Evolutionary conservation across 352 stramenopile species (phyloP).

Genomic region (Globisporangium iwayamae): DNA sequence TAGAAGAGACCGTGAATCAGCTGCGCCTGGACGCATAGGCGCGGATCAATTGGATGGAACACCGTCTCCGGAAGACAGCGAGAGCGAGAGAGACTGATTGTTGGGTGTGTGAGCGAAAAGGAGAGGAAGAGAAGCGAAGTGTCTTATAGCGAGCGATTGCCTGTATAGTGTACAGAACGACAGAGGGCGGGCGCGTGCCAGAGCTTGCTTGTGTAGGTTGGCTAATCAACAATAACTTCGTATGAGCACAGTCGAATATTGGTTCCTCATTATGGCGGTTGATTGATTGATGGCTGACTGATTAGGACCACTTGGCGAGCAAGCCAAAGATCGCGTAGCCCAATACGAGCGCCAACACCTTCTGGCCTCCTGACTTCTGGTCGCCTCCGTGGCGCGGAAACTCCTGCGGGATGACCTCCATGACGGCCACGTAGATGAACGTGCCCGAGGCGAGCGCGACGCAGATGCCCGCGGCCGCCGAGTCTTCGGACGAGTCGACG

Average conservation of each 20-base stretch:
- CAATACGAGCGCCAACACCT: constrained; percentile 50
- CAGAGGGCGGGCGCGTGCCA: background rate
- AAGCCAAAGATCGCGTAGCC: constrained; percentile 75
- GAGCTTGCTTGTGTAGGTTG: too few relatives aligned
- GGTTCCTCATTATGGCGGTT: too few relatives aligned
- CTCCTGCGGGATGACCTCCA: constrained; percentile 83
- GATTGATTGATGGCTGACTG: too few relatives aligned
- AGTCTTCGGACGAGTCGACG: constrained; percentile 35
- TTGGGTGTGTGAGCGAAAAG: background rate
- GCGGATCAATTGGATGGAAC: background rate
- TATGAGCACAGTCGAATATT: too few relatives aligned
- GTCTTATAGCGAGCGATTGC: background rate
- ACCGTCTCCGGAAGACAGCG: too few relatives aligned
- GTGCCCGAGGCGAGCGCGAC: constrained; percentile 73
- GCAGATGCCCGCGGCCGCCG: constrained; percentile 41
- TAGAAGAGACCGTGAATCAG: constrained; percentile 67
- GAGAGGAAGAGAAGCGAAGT: constrained; percentile 3
- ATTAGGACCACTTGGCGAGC: constrained; percentile 75
- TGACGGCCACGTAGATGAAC: constrained; percentile 85
- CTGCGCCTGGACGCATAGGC: constrained; percentile 43
- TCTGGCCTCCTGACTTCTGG: constrained; percentile 24
- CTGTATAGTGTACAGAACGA: constrained; percentile 13
- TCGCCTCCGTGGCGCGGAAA: constrained; percentile 43
- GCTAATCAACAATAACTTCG: too few relatives aligned
- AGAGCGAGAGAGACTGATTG: background rate